Conservation (phyloP, 108 stramenopile genomes). For the Cyclotella baltica region DNA sequence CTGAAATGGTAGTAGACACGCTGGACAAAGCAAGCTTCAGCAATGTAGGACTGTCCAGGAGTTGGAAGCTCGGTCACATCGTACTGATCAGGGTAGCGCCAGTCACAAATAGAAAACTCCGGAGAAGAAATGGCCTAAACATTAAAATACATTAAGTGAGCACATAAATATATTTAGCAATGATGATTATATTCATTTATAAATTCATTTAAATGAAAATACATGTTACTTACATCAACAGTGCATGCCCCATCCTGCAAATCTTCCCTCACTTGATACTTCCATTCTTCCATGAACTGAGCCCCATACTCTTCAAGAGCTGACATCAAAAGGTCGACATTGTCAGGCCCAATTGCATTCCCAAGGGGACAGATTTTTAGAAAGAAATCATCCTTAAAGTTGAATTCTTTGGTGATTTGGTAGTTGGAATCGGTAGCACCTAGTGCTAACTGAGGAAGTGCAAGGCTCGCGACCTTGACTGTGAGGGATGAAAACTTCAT, state of each 20-base stretch:
- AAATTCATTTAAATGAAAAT: neutral
- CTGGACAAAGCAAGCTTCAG: conserved; percentile 27
- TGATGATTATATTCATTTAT: neutral
- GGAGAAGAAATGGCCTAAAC: conserved; percentile 22
- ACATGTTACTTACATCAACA: conserved; percentile 7
- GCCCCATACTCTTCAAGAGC: conserved; percentile 20
- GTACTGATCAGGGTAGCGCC: conserved; percentile 43
- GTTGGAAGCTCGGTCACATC: conserved; percentile 35
- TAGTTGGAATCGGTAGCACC: neutral
- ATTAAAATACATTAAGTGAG: neutral
- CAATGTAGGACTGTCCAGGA: conserved; percentile 33
- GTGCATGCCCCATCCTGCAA: conserved; percentile 28
- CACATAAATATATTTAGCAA: neutral
- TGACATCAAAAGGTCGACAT: conserved; percentile 20
- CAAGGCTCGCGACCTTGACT: conserved; percentile 10
- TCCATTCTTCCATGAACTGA: conserved; percentile 29
- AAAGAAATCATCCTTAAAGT: conserved; percentile 42
- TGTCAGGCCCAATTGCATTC: conserved; percentile 33
- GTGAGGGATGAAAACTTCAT: neutral
- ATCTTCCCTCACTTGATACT: conserved; percentile 7
- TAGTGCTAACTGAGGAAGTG: conserved; percentile 24
- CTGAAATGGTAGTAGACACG: conserved; percentile 38
- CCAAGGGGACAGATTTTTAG: conserved; percentile 27
- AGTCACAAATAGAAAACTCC: conserved; percentile 39
- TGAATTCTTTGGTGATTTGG: conserved; percentile 25